These are phyloP conservation scores for Paxillus involutus DNA, from an alignment of 768 basidiomycete genomes.

Conservation along the genomic window DNA sequence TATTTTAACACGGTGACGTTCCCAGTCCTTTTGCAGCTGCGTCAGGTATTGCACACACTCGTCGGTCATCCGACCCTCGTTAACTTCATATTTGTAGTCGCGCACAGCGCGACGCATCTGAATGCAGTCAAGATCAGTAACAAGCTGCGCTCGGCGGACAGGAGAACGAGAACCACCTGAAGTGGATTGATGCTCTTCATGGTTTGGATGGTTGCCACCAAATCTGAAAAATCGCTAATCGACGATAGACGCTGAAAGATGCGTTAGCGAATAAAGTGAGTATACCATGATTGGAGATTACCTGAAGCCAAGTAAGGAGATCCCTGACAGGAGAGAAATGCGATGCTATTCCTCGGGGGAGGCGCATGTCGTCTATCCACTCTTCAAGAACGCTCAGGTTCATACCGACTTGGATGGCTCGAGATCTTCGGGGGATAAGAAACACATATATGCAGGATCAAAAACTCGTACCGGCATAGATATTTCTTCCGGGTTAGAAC, in stretches of 20 bases:
- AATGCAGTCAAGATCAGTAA: neutral
- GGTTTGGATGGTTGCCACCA: conserved; percentile 87
- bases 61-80: conserved; percentile 89
- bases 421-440: conserved; percentile 45
- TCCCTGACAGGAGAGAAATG: conserved; percentile 88
- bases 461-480: conserved; percentile 69
- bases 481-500: conserved; percentile 91
- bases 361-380: conserved; percentile 80
- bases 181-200: conserved; percentile 88
- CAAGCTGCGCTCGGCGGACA: neutral
- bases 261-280: neutral
- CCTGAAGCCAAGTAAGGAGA: conserved; percentile 84
- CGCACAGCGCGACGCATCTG: conserved; percentile 92
- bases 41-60: conserved; percentile 94
- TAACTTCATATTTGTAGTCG: conserved; percentile 93
- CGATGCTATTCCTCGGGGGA: conserved; percentile 74
- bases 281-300: conserved; percentile 25
- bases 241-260: conserved; percentile 73
- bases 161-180: conserved; percentile 52
- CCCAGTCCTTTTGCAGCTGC: conserved; percentile 98
- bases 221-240: conserved; percentile 81
- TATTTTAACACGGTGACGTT: conserved; percentile 82
- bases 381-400: conserved; percentile 87
- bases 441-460: neutral
- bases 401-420: conserved; percentile 87